A percentile compares a stretch with the other conserved stretches of the same genome.
Conservation (phyloP, 2,329 filamentous ascomycete species). For the Pseudofabraea citricarpa region DNA sequence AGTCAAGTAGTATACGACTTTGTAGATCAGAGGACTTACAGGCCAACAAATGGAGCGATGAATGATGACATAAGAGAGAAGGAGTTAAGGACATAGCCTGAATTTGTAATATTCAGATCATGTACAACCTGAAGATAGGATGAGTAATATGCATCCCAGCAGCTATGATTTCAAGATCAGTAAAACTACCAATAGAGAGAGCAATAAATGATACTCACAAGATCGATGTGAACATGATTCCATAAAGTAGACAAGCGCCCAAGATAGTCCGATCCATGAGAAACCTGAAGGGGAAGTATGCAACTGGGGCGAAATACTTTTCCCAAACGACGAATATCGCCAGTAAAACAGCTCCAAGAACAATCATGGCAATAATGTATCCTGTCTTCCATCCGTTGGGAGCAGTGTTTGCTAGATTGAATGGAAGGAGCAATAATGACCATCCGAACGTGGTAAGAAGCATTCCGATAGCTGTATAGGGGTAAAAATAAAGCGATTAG, state of each 20-base stretch:
- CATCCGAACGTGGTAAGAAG: constrained; percentile 56
- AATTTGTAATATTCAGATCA: constrained; percentile 40
- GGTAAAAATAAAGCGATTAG: too few species aligned
- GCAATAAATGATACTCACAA: too few species aligned
- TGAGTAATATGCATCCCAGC: too few species aligned
- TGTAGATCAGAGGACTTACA: too few species aligned
- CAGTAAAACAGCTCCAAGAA: constrained; percentile 53
- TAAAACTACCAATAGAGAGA: constrained; percentile 45
- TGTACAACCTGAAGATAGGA: constrained; percentile 48
- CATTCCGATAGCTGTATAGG: constrained; percentile 45
- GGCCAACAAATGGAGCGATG: too few species aligned
- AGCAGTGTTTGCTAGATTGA: constrained; percentile 46
- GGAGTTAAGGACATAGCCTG: constrained; percentile 45
- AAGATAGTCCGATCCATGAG: constrained; percentile 44
- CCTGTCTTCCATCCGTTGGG: constrained; percentile 15
- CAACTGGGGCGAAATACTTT: constrained; percentile 47
- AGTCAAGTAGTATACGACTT: too few species aligned
- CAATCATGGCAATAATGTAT: constrained; percentile 45
- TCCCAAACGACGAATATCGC: constrained; percentile 54
- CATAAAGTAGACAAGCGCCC: constrained; percentile 38
- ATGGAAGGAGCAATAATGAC: constrained; percentile 63
- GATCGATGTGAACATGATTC: too few species aligned
- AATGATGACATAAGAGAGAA: constrained; percentile 48
- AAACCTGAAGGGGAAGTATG: constrained; percentile 50
- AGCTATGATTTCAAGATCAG: constrained; percentile 37